Conservation (phyloP, 2,329 filamentous ascomycete genomes). For the Coniochaeta hoffmannii region DNA sequence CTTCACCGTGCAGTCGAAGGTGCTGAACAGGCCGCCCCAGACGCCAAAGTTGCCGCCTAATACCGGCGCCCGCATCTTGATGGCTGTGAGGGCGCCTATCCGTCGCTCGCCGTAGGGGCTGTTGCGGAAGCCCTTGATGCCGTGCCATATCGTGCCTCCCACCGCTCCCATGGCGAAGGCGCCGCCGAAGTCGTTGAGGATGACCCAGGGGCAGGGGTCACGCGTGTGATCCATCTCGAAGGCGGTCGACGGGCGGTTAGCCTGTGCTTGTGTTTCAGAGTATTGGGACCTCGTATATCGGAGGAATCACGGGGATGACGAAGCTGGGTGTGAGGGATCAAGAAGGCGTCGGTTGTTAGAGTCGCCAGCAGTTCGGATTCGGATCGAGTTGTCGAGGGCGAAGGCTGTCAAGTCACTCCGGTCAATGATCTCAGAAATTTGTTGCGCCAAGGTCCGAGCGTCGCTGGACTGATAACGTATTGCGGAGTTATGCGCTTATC, state of each 20-base stretch:
- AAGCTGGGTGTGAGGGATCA: background rate
- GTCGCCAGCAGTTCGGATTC: background rate
- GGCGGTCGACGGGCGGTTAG: background rate
- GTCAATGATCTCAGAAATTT: constrained; percentile 3
- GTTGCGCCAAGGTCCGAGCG: constrained; percentile 3
- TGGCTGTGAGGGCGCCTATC: constrained; percentile 91
- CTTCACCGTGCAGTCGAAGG: constrained; percentile 95
- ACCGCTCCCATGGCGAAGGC: constrained; percentile 57
- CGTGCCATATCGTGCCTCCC: constrained; percentile 86
- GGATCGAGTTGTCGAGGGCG: background rate
- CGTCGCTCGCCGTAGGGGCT: constrained; percentile 87
- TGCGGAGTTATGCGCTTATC: background rate
- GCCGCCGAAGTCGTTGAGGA: constrained; percentile 94
- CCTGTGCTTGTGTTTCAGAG: background rate
- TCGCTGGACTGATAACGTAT: background rate
- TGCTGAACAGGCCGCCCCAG: constrained; percentile 93
- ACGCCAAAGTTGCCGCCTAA: constrained; percentile 97
- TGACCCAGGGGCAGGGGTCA: constrained; percentile 95
- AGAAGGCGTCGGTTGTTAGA: background rate
- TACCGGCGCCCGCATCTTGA: constrained; percentile 94
- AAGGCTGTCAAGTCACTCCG: background rate
- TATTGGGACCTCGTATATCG: background rate
- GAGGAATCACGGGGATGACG: background rate
- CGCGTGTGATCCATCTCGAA: constrained; percentile 80
- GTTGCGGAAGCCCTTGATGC: constrained; percentile 89